Conservation (phyloP, 306 rosid species). For the Dryas alaskensis region DNA sequence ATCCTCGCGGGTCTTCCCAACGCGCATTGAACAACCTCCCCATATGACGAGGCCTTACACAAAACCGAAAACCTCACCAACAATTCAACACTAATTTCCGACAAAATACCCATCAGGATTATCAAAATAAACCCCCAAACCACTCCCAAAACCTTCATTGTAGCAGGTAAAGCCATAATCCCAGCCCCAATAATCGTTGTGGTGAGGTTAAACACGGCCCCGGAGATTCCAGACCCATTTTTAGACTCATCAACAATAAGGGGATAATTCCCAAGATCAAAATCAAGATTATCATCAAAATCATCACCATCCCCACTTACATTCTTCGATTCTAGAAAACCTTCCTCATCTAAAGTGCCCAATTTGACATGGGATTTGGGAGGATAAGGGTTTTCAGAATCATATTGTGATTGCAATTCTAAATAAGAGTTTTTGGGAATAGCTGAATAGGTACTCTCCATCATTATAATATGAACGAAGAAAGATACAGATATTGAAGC, state of each 20-base stretch:
- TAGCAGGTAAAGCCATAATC: conserved; percentile 93
- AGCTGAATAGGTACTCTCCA: conserved; percentile 54
- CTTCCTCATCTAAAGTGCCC: conserved; percentile 38
- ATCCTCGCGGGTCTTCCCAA: conserved; percentile 71
- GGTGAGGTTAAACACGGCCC: conserved; percentile 85
- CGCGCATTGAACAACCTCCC: conserved; percentile 85
- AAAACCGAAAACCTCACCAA: conserved; percentile 60
- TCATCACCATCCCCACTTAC: conserved; percentile 27
- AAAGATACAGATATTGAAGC: not conserved
- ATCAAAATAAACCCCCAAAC: conserved; percentile 64
- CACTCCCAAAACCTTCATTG: conserved; percentile 92
- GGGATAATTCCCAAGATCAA: conserved; percentile 59
- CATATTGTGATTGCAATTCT: conserved; percentile 64
- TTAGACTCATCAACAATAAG: conserved; percentile 46
- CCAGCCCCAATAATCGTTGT: conserved; percentile 93
- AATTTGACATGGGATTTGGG: conserved; percentile 10
- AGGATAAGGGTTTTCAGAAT: conserved; percentile 24
- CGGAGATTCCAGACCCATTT: conserved; percentile 63
- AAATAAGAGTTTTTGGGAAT: conserved; percentile 52
- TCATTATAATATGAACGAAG: conserved; percentile 29
- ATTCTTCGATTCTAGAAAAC: conserved; percentile 42
- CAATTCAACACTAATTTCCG: conserved; percentile 79
- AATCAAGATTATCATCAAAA: conserved; percentile 51
- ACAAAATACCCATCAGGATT: conserved; percentile 72
- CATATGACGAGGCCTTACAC: conserved; percentile 70